Percentiles rank a stretch among this genome's conserved stretches.
phyloP scores from a whole-genome alignment of 495 filamentous ascomycete genomes.

The Pseudomonodictys pantanalensis region DNA sequence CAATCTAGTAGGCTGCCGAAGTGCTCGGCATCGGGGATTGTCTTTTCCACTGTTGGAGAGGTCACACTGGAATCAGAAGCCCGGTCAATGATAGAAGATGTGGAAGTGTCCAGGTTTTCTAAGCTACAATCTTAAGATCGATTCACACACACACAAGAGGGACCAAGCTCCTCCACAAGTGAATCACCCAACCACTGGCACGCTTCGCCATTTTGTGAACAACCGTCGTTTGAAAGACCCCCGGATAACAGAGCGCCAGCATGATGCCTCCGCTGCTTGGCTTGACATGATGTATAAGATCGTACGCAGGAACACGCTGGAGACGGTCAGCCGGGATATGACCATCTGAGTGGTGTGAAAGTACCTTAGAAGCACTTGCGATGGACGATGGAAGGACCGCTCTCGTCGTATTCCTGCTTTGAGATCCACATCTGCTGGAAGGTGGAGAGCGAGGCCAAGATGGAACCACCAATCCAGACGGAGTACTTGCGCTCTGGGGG shows the following conservation, averaged over 20 bases:
- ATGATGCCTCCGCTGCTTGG: slow-evolving; percentile 31
- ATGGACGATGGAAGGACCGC: slow-evolving; percentile 98
- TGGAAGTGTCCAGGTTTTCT: slow-evolving; percentile 30
- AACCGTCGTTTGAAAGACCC: slow-evolving; percentile 21
- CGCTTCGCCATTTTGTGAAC: slow-evolving; percentile 35
- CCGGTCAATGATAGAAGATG: slow-evolving; percentile 18
- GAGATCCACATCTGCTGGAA: slow-evolving; percentile 99
- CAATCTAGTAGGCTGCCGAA: too few relatives aligned
- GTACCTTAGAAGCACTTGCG: slow-evolving; percentile 99
- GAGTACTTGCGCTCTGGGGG: slow-evolving; percentile 79
- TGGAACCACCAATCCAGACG: slow-evolving; percentile 99
- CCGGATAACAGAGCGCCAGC: slow-evolving; percentile 28
- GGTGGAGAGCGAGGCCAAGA: slow-evolving; percentile 96
- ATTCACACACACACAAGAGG: slow-evolving; percentile 12
- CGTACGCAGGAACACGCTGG: slow-evolving; percentile 30
- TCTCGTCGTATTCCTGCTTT: slow-evolving; percentile 99
- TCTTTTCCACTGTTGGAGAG: too few relatives aligned
- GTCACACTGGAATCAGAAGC: slow-evolving; percentile 9
- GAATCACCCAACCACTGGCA: slow-evolving; percentile 28
- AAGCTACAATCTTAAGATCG: slow-evolving; percentile 36
- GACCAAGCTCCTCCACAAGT: slow-evolving; percentile 29
- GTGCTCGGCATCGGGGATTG: too few relatives aligned
- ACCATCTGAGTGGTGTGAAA: background rate
- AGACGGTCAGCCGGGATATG: slow-evolving; percentile 10
- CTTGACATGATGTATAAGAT: slow-evolving; percentile 29